Evolutionary conservation across 2,329 filamentous ascomycete genomes (phyloP), one percentile per base, ranked within the genome.

Genomic region (Fusarium temperatum): DNA sequence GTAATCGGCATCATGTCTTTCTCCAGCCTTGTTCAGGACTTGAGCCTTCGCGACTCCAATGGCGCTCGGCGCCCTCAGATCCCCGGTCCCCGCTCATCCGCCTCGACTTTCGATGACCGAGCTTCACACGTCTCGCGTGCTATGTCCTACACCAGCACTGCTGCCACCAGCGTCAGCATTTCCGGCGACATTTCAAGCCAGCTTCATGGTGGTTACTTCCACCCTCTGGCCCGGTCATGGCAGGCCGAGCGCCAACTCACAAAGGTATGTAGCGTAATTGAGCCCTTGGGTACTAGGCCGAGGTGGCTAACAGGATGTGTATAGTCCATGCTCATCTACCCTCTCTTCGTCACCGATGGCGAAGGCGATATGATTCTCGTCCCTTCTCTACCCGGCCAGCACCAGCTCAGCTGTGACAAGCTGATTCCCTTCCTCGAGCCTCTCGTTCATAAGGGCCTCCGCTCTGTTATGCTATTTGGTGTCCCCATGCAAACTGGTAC

Each of bases 301-400:
- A 30, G 17, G 35, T 60, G 36, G 56, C 74, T 78, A 69, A 78
- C 68, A 39, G 57, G 35, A 41, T 15, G 48, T 14, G 26, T 69
- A 15, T 78, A 98, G 94, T 96, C 95, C 42, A 98, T 98, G 96
- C 92, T 99, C 79, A 98, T 99, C 80, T 98, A 97, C 84, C 96
- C 96, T 18, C 89, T 99, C 75, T 99, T 99, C 86, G 90, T 99
- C 75, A 97, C 96, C 79, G 96, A 99, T 83, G 90, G 94, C 80
- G 93, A 96, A 41, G 94, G 98, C 79, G 96, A 98, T 85, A 94
- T 98, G 85, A 93, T 92, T 20, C 88, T 93, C 22, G 97, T 99
- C 65, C 92, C 95, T 57, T 98, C 95, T 26, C 89, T 99, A 8
- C 96, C 96, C 3, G 94, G 95, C 81, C 96, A 98, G 83, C 87